Conservation (phyloP, 148 eudicot species). For the Hydrangea macrophylla region DNA sequence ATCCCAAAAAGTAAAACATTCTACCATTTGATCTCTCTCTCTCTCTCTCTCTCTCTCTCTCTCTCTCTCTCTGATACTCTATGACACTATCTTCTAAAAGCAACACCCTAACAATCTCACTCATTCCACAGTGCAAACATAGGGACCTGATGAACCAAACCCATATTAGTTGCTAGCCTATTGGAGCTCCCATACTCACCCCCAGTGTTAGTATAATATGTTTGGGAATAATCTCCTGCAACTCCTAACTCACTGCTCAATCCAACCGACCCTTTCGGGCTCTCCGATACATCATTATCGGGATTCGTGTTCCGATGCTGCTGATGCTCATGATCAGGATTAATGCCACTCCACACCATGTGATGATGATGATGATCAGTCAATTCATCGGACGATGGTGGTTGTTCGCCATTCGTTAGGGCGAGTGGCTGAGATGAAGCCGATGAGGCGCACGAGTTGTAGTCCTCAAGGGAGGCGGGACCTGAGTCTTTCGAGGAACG, state of each 20-base stretch:
- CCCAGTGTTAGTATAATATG: conserved; percentile 5
- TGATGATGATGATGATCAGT: no score
- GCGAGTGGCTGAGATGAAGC: conserved; percentile 20
- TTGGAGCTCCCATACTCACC: neutral
- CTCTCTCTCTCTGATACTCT: neutral
- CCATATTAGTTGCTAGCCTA: conserved; percentile 16
- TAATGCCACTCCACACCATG: conserved; percentile 26
- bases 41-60: neutral
- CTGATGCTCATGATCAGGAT: neutral
- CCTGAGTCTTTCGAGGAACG: conserved; percentile 33
- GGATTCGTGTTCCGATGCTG: neutral
- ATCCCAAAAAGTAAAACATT: neutral
- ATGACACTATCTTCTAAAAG: neutral
- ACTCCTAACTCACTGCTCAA: conserved; percentile 7
- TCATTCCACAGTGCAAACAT: conserved; percentile 50
- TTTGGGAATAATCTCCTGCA: conserved; percentile 11
- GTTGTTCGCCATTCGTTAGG: conserved; percentile 26
- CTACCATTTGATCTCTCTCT: neutral
- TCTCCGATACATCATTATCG: neutral
- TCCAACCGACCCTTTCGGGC: conserved; percentile 2
- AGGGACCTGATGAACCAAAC: conserved; percentile 29
- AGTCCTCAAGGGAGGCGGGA: conserved; percentile 21
- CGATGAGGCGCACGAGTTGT: conserved; percentile 30
- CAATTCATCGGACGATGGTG: conserved; percentile 24
- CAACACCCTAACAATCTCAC: neutral